Evolutionary conservation across 306 rosid genomes (phyloP).

Genomic region (Acacia confusa): DNA sequence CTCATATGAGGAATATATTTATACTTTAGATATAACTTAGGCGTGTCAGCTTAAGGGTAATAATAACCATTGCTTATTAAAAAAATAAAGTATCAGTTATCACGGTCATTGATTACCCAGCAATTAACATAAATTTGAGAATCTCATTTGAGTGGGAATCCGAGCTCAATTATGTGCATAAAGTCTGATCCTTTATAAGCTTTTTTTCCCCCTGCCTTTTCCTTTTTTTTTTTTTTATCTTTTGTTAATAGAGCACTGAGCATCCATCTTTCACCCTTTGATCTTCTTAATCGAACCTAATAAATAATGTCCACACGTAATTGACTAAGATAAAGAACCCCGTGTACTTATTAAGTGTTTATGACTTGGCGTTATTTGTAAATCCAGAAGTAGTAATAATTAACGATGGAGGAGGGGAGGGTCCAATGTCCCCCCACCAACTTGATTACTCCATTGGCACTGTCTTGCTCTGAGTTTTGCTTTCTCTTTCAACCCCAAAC

Average conservation of each 20-base stretch:
- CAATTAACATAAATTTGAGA: background rate
- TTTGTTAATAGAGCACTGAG: background rate
- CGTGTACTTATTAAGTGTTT: background rate
- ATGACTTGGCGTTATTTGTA: background rate
- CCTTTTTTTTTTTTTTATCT: no score
- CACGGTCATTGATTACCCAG: background rate
- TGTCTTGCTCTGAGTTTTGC: background rate
- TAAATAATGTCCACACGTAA: background rate
- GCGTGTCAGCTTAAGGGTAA: background rate
- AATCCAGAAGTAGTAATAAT: constrained; percentile 16
- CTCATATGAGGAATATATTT: background rate
- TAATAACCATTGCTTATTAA: background rate
- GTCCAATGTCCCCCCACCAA: constrained; percentile 23
- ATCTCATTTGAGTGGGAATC: constrained; percentile 1
- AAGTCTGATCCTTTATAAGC: background rate
- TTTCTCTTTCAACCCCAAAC: background rate
- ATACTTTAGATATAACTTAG: background rate
- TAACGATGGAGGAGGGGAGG: background rate
- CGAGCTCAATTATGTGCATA: background rate
- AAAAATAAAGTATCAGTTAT: background rate
- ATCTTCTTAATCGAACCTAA: background rate
- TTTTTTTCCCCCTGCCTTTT: background rate
- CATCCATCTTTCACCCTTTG: background rate
- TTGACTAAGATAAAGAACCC: background rate
- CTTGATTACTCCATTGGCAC: constrained; percentile 1